phyloP scores from a whole-genome alignment of 768 basidiomycete species.

The Tulasnella sp. region DNA sequence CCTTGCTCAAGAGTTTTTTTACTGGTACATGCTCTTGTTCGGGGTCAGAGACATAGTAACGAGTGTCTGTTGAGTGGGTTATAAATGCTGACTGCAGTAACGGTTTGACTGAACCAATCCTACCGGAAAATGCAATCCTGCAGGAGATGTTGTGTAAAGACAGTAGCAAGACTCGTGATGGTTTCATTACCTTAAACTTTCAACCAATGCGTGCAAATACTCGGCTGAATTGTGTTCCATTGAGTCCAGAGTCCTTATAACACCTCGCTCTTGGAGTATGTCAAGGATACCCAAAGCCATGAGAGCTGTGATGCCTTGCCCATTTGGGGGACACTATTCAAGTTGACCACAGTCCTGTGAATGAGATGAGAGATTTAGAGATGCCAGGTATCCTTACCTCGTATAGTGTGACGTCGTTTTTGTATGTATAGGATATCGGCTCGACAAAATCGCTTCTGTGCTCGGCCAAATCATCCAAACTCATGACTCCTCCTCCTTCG shows the following conservation, averaged over 20 bases:
- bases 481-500: constrained; percentile 85
- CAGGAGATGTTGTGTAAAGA: neutral
- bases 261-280: constrained; percentile 60
- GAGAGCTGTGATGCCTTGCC: constrained; percentile 93
- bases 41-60: constrained; percentile 89
- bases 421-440: constrained; percentile 86
- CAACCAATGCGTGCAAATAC: constrained; percentile 79
- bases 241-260: constrained; percentile 52
- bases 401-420: constrained; percentile 71
- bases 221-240: constrained; percentile 84
- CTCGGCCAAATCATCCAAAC: constrained; percentile 78
- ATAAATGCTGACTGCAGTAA: neutral
- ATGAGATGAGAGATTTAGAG: neutral
- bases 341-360: neutral
- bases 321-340: constrained; percentile 81
- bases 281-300: constrained; percentile 90
- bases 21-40: constrained; percentile 66
- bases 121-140: constrained; percentile 57
- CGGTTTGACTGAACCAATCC: constrained; percentile 12
- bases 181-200: constrained; percentile 55
- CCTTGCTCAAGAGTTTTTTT: constrained; percentile 73
- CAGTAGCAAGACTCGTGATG: neutral
- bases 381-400: constrained; percentile 46
- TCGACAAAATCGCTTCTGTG: constrained; percentile 70
- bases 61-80: constrained; percentile 42